These are phyloP conservation scores for Dryas alaskensis DNA, from an alignment of 306 rosid species.

Conservation along the genomic window DNA sequence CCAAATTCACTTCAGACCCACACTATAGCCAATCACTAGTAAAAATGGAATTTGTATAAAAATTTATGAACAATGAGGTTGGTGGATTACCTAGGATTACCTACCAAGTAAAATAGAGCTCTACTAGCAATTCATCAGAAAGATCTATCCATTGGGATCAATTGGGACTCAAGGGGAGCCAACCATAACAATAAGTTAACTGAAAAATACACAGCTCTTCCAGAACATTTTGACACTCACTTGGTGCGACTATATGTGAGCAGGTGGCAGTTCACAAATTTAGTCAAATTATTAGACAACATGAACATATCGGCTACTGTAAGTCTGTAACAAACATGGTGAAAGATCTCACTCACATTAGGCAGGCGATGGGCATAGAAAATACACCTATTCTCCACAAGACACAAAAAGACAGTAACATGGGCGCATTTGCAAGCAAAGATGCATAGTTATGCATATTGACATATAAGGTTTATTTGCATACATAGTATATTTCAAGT, in stretches of 20 bases:
- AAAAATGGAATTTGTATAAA: not conserved
- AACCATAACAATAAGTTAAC: not conserved
- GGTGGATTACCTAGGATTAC: not conserved
- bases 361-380: not conserved
- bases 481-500: not conserved
- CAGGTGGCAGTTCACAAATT: not conserved
- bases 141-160: not conserved
- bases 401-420: not conserved
- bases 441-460: not conserved
- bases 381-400: not conserved
- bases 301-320: not conserved
- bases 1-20: constrained; percentile 3
- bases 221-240: not conserved
- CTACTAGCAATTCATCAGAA: constrained; percentile 1
- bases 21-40: not conserved
- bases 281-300: not conserved
- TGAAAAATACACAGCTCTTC: not conserved
- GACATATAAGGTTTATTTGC: not conserved
- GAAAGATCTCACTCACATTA: constrained; percentile 5
- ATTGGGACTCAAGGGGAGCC: not conserved
- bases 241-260: not conserved
- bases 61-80: constrained; percentile 5
- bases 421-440: not conserved
- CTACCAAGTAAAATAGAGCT: not conserved
- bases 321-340: not conserved